A percentile compares a stretch with the other conserved stretches of the same genome.
phyloP scores from a whole-genome alignment of 306 rosid genomes.

The Carpinus viminea region DNA sequence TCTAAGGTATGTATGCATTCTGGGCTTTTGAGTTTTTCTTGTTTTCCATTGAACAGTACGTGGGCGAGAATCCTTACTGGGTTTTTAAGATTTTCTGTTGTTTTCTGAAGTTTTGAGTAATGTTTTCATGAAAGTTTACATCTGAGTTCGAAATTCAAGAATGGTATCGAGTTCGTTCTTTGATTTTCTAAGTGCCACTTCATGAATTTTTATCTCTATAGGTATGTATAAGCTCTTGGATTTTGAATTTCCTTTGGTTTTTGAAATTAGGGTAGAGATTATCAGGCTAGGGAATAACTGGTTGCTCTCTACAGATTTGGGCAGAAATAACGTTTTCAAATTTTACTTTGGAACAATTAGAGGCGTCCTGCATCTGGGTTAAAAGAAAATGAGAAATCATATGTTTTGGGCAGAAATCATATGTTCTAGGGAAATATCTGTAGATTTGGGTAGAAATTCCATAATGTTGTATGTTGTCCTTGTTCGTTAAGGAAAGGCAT shows the following conservation, averaged over 20 bases:
- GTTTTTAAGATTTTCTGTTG: no score
- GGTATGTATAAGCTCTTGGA: not conserved
- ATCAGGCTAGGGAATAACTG: not conserved
- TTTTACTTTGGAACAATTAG: not conserved
- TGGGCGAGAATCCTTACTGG: not conserved
- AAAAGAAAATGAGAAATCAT: no score
- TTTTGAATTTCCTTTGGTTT: not conserved
- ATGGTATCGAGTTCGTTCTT: not conserved
- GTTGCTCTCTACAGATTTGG: not conserved
- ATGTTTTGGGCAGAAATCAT: no score
- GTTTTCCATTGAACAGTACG: not conserved
- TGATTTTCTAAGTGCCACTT: not conserved
- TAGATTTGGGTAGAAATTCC: no score
- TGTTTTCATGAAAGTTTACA: not conserved
- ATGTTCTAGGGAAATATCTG: no score
- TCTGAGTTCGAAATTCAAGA: slow-evolving; percentile 8
- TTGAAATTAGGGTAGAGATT: not conserved
- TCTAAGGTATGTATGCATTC: not conserved
- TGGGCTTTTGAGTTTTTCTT: slow-evolving; percentile 6
- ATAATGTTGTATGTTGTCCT: no score
- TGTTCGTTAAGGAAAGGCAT: no score
- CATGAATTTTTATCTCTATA: not conserved
- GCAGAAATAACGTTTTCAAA: not conserved
- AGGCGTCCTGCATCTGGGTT: not conserved
- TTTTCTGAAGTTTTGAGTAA: not conserved